Percentiles rank a stretch among this genome's conserved stretches.
These are phyloP conservation scores for Fusarium beomiforme DNA, from an alignment of 2,329 filamentous ascomycete species.

Conservation along the genomic window DNA sequence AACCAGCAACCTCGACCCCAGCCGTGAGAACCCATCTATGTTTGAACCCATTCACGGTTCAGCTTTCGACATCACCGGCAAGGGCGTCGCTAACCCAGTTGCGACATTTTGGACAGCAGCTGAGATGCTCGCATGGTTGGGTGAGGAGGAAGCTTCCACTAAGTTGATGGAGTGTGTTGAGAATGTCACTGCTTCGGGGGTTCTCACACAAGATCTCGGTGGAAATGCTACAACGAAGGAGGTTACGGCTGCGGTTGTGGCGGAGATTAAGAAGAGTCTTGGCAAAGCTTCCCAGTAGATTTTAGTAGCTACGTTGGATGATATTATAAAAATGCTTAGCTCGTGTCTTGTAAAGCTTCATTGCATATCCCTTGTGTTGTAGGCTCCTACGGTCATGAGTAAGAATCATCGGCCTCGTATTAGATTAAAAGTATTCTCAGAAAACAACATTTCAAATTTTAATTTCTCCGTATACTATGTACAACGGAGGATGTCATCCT, in stretches of 20 bases:
- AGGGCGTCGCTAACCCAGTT: constrained; percentile 66
- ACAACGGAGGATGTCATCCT: neutral
- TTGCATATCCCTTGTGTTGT: neutral
- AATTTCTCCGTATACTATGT: neutral
- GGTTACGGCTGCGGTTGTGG: constrained; percentile 48
- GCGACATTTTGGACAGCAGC: constrained; percentile 68
- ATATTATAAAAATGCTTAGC: neutral
- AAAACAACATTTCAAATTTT: neutral
- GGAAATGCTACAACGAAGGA: constrained; percentile 53
- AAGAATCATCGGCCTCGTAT: neutral
- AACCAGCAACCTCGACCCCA: constrained; percentile 73
- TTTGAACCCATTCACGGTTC: constrained; percentile 71
- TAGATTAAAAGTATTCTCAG: neutral
- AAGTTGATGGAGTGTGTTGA: constrained; percentile 63
- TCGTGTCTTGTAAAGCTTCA: neutral
- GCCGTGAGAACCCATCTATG: constrained; percentile 63
- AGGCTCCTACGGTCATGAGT: neutral
- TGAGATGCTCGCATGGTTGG: constrained; percentile 68
- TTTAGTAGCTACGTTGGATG: neutral
- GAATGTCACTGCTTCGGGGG: constrained; percentile 60
- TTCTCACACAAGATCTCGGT: constrained; percentile 65
- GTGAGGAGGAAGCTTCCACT: constrained; percentile 60
- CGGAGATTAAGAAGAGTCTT: constrained; percentile 34
- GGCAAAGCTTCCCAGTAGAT: constrained; percentile 3
- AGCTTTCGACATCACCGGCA: constrained; percentile 67